Evolutionary conservation across 2,329 filamentous ascomycete species (phyloP), one percentile per base, ranked within the genome.

Genomic region (Alternaria solani): DNA sequence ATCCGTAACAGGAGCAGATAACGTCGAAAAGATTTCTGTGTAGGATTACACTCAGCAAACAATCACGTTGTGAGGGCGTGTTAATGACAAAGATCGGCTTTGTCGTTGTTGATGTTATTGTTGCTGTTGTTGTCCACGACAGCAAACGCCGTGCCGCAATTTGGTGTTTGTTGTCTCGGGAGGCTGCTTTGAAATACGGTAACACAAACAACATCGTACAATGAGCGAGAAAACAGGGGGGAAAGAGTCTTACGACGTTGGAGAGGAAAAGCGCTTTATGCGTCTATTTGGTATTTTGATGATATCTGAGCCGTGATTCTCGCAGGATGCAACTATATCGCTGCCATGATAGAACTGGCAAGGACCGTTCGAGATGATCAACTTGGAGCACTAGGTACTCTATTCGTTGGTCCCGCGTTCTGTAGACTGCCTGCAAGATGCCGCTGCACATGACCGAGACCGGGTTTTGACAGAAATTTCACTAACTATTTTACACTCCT

Each of bases 401-500:
- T 39, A 36, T 51, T 28, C 18, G 30, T 25, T 14, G 30, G 8
- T 49, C 25, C 34, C 18, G 26, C 44, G 16, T 11, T 23, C 41
- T 34, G 38, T 18, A 26, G 39, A 44, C 32, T 42, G 7, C 20
- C 25, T 38, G 46, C 32, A 49, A 60, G 51, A 61, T 25, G 39
- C 25, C 30, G 14, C 39, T 42, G 30, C 48, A 18, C 26, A 12
- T 16, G 25, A 12, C 32, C 12, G 28, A 36, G 30, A 25, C 16
- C 34, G 28, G 20, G 20, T 23, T 38, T 36, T 32, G 55, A 34
- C 44, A 39, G 18, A 30, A 56, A 47, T 51, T 53, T 54, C 36
- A 58, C 52, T 43, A 49, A 53, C 56, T 77, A 69, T 66, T 66
- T 65, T 76, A 76, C 73, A 76, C 56, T 57, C 58, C 62, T 66